These are phyloP conservation scores for Dendrobium officinale DNA, from an alignment of 106 monocot genomes.

Conservation along the genomic window DNA sequence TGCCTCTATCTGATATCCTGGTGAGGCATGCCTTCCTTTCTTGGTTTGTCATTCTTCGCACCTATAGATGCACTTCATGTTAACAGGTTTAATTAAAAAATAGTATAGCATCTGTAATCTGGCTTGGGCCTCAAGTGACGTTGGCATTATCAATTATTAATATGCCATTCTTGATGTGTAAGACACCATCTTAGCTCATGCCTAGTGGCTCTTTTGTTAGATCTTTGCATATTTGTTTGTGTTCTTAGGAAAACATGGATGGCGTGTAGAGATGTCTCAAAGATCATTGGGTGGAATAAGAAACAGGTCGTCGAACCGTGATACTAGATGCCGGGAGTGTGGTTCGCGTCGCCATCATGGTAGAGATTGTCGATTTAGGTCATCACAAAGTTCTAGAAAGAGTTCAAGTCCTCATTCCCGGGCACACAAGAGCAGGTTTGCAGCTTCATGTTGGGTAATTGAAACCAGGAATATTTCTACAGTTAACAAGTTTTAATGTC, in stretches of 20 bases:
- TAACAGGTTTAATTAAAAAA: neutral
- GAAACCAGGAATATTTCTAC: neutral
- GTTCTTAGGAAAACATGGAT: slow-evolving; percentile 6
- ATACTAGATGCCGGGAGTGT: slow-evolving; percentile 3
- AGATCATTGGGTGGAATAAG: neutral
- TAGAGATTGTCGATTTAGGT: neutral
- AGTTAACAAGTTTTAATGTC: neutral
- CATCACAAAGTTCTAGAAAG: slow-evolving; percentile 2
- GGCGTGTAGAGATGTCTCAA: slow-evolving; percentile 8
- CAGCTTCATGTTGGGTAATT: neutral
- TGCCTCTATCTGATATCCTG: neutral
- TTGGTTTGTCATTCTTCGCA: neutral
- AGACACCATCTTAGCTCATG: neutral
- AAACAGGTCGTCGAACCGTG: neutral
- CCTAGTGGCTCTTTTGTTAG: neutral
- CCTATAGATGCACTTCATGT: neutral
- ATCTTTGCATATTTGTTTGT: neutral
- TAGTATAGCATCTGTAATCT: neutral
- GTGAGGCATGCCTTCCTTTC: neutral
- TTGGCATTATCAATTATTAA: neutral
- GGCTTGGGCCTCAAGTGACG: neutral
- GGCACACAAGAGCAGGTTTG: slow-evolving; percentile 3
- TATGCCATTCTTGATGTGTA: neutral
- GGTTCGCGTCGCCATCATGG: neutral
- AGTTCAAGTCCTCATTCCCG: slow-evolving; percentile 1